Percentiles rank a stretch among this genome's conserved stretches.
These are phyloP conservation scores for Leccinum incarnatum DNA, from an alignment of 768 basidiomycete genomes.

Conservation along the genomic window DNA sequence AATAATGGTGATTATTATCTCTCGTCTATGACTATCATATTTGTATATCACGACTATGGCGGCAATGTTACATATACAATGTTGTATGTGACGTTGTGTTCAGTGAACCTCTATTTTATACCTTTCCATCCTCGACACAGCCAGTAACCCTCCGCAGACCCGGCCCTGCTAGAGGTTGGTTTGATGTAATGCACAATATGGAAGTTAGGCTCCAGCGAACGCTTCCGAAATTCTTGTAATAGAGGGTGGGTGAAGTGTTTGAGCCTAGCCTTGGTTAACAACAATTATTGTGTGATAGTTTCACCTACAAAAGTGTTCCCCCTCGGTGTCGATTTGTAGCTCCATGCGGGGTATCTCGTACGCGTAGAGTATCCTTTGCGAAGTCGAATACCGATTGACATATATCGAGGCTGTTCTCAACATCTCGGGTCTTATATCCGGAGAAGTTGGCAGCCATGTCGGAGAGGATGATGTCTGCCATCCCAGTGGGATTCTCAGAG, in stretches of 20 bases:
- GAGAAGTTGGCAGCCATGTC: slow-evolving; percentile 89
- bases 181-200: slow-evolving; percentile 67
- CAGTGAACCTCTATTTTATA: background rate
- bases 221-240: slow-evolving; percentile 58
- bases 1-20: background rate
- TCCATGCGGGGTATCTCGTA: slow-evolving; percentile 40
- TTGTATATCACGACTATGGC: slow-evolving; percentile 14
- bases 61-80: background rate
- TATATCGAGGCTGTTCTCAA: slow-evolving; percentile 66
- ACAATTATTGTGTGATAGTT: background rate
- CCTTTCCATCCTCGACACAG: slow-evolving; percentile 74
- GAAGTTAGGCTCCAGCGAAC: slow-evolving; percentile 63
- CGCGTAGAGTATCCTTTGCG: slow-evolving; percentile 49
- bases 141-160: slow-evolving; percentile 84
- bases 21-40: slow-evolving; percentile 15
- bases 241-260: slow-evolving; percentile 84
- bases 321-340: slow-evolving; percentile 42
- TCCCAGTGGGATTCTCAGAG: slow-evolving; percentile 34
- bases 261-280: slow-evolving; percentile 45
- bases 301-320: slow-evolving; percentile 49
- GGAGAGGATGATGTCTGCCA: slow-evolving; percentile 79
- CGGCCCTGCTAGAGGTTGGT: slow-evolving; percentile 74
- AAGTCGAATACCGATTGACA: slow-evolving; percentile 74
- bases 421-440: slow-evolving; percentile 67
- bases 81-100: background rate